Evolutionary conservation across 2,329 filamentous ascomycete species (phyloP), one percentile per base, ranked within the genome.

Genomic region (Colletotrichum neosansevieriae): DNA sequence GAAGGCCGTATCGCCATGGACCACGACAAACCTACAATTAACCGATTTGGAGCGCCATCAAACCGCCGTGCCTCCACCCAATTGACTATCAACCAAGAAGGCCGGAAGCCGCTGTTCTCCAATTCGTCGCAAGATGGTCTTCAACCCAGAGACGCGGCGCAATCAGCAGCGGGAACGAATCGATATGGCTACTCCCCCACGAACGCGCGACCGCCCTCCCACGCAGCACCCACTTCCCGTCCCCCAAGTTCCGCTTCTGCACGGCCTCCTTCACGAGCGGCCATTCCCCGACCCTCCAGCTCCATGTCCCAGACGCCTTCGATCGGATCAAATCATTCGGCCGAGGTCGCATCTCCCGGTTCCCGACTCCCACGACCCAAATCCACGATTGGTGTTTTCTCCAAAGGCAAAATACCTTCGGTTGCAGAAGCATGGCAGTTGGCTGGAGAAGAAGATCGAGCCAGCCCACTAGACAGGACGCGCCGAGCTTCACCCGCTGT

Each of bases 401-500:
- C 67, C 51, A 74, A 71, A 38, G 63, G 54, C 3, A 63, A 78
- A 2, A 76, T 76, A 32, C 77, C 77, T 3, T 80, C 79, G 3
- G 72, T 86, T 17, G 71, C 76, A 15, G 83, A 86, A 49, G 83
- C 84, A 6, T 83, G 80, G 72, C 73, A 71, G 44, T 72, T 79
- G 73, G 79, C 76, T n/a, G 77, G 79, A 61, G 77, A 79, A 38
- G 75, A 75, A 36, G 73, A 70, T 6, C 36, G 73, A 69, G 54
- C 73, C 62, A 50, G 65, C 76, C 45, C 80, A 77, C 4, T 75
- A 73, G 40, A 72, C 72, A 38, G 79, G 79, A 58, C 74, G 73
- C 40, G 74, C 74, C 6, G 72, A 51, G 34, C 61, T 11, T 68
- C 73, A 13, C 65, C 70, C 11, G 50, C 75, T 32, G 67, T 72